Base-by-base conservation (phyloP, 2,329 filamentous ascomycete species). In the Cercospora janseana region DNA sequence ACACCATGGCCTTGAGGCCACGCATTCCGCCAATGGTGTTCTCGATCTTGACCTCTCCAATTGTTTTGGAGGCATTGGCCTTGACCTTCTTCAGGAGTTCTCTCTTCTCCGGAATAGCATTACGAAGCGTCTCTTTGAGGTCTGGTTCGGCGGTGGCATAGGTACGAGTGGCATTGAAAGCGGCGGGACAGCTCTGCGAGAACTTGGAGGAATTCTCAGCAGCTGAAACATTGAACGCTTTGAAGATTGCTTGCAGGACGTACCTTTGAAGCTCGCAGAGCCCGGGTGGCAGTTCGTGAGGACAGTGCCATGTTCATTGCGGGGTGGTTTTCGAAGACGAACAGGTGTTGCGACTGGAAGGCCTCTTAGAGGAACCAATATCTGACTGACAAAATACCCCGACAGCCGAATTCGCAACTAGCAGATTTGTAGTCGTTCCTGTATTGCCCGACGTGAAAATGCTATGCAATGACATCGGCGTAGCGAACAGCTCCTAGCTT, bases 1-100 rank as follows among this genome's bases (percentile, higher is more conserved):
- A 98, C 47, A 98, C 81, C 90, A 98, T 96, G 61, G 91, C 88
- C 75, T 95, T 96, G 61, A 98, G 81, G 29, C 92, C 92, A 72
- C 77, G 80, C 93, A 97, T 97, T 66, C 93, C 93, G 63, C 93
- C 93, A 62, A 97, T 82, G 16, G 88, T 88, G 73, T 93, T 95
- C 72, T 92, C 88, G 37, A 97, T 82, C 78, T 92, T 95, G 72
- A 97, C 84, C 64, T 95, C 88, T 50, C 92, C 92, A 63, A 97
- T 85, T 53, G 85, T 83, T 72, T 91, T 93, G 64, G 85, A 81
- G 45, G 82, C 80, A 69, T 92, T 83, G 51, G 85, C 81, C 77
- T 96, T 97, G 75, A 97, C 88, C 72, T 91, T 87, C 74, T 95
- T 93, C 64, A 97, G 75, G 15, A 96, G 84, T 71, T 95, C 92